These are phyloP conservation scores for Mycena leptocephala DNA, from an alignment of 768 basidiomycete genomes.

Conservation along the genomic window DNA sequence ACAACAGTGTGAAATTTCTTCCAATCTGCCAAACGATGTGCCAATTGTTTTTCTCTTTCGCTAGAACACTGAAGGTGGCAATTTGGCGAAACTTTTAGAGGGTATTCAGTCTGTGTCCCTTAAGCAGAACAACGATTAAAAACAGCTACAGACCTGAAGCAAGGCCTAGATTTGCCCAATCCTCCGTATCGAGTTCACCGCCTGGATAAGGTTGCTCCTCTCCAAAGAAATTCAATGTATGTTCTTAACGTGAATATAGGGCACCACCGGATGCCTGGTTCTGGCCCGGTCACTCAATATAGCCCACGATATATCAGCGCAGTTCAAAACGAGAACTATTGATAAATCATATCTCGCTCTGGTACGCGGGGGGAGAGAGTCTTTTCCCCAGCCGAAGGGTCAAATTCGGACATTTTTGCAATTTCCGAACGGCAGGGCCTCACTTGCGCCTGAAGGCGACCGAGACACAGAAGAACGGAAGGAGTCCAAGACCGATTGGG, in stretches of 20 bases:
- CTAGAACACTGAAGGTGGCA: slow-evolving; percentile 27
- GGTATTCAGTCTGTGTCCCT: neutral
- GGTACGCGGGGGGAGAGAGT: slow-evolving; percentile 67
- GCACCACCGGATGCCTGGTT: slow-evolving; percentile 76
- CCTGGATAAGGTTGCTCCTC: slow-evolving; percentile 71
- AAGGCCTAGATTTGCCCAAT: slow-evolving; percentile 47
- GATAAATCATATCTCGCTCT: slow-evolving; percentile 78
- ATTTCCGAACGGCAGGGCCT: slow-evolving; percentile 64
- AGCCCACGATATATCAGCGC: slow-evolving; percentile 68
- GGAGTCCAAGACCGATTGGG: slow-evolving; percentile 70
- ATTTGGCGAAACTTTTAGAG: slow-evolving; percentile 15
- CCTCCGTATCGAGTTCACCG: slow-evolving; percentile 73
- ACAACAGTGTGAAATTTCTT: slow-evolving; percentile 48
- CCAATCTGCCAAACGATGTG: slow-evolving; percentile 52
- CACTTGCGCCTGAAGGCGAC: slow-evolving; percentile 41
- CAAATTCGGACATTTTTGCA: slow-evolving; percentile 61
- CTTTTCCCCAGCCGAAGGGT: slow-evolving; percentile 58
- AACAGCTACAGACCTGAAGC: slow-evolving; percentile 42
- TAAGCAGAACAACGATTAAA: neutral
- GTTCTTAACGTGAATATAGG: slow-evolving; percentile 49
- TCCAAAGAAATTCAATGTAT: neutral
- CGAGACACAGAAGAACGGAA: slow-evolving; percentile 44
- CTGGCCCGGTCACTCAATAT: slow-evolving; percentile 62
- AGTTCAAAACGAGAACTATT: slow-evolving; percentile 65
- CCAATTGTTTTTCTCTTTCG: slow-evolving; percentile 35